phyloP scores from a whole-genome alignment of 148 eudicot genomes.

The Camellia japonica region DNA sequence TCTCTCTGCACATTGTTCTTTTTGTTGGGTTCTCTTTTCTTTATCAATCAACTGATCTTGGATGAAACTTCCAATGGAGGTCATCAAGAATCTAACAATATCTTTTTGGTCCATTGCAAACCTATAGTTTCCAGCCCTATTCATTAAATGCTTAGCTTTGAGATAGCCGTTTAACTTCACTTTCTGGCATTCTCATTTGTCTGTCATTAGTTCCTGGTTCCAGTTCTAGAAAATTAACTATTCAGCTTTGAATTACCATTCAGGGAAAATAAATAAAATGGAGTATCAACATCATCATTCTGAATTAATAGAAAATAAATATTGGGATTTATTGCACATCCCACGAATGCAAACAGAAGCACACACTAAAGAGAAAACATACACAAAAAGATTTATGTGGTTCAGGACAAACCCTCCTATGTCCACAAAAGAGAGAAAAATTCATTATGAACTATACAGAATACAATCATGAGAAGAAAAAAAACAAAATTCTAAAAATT shows the following conservation, averaged over 20 bases:
- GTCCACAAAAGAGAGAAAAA: too few relatives aligned
- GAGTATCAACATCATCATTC: neutral
- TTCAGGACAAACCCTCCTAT: too few relatives aligned
- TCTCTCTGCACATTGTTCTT: conserved; percentile 55
- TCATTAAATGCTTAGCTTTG: neutral
- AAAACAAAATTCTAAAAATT: too few relatives aligned
- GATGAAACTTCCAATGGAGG: conserved; percentile 42
- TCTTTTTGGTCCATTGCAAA: conserved; percentile 39
- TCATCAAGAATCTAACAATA: conserved; percentile 29
- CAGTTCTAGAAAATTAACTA: neutral
- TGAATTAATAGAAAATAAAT: neutral
- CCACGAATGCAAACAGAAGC: neutral
- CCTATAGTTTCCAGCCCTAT: conserved; percentile 37
- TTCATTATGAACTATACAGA: too few relatives aligned
- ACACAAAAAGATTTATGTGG: too few relatives aligned
- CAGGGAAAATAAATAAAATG: neutral
- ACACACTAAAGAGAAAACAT: neutral
- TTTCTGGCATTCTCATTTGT: neutral
- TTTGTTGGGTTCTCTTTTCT: conserved; percentile 42
- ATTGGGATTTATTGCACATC: too few relatives aligned
- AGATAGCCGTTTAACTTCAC: neutral
- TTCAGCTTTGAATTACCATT: neutral
- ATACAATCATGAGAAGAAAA: too few relatives aligned
- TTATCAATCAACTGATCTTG: conserved; percentile 44
- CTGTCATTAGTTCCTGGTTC: neutral